Percentiles rank a stretch among this genome's conserved stretches.
Conservation (phyloP, 1,284 basidiomycete genomes). For the Ceratobasidium sp. region DNA sequence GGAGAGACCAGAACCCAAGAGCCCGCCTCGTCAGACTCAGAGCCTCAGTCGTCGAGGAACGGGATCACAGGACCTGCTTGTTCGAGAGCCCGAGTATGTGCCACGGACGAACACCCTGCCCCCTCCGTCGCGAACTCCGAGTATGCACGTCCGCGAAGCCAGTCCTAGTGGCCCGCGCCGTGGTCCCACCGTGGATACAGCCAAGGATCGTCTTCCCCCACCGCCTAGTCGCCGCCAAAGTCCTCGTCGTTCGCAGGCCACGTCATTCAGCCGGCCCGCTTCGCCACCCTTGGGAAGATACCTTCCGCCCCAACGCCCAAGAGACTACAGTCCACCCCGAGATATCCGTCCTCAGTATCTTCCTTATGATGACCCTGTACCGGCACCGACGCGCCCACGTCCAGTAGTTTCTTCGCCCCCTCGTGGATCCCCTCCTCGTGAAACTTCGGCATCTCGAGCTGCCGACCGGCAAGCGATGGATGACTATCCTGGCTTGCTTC, state of each 20-base stretch:
- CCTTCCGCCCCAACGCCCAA: constrained; percentile 9
- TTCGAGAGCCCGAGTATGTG: constrained; percentile 25
- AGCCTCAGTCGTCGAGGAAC: not conserved
- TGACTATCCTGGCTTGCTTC: constrained; percentile 21
- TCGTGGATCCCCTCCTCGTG: constrained; percentile 45
- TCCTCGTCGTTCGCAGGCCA: constrained; percentile 26
- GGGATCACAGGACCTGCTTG: not conserved
- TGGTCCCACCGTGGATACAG: not conserved
- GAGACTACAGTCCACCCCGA: constrained; percentile 28
- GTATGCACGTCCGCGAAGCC: constrained; percentile 6
- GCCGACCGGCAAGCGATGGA: constrained; percentile 20
- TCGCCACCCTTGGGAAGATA: constrained; percentile 22
- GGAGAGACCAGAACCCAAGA: constrained; percentile 12
- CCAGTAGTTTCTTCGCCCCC: constrained; percentile 40
- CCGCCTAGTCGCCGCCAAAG: constrained; percentile 14
- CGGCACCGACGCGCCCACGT: constrained; percentile 19
- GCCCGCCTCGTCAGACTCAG: constrained; percentile 5
- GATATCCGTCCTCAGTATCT: constrained; percentile 38
- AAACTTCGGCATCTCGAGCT: constrained; percentile 12
- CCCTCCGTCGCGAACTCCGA: constrained; percentile 15
- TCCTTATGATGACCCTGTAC: constrained; percentile 39
- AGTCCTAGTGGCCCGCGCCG: constrained; percentile 14
- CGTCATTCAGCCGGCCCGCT: constrained; percentile 4
- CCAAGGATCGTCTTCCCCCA: constrained; percentile 8
- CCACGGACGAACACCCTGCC: constrained; percentile 19